phyloP scores from a whole-genome alignment of 2,329 filamentous ascomycete species.

The Pseudopithomyces chartarum region DNA sequence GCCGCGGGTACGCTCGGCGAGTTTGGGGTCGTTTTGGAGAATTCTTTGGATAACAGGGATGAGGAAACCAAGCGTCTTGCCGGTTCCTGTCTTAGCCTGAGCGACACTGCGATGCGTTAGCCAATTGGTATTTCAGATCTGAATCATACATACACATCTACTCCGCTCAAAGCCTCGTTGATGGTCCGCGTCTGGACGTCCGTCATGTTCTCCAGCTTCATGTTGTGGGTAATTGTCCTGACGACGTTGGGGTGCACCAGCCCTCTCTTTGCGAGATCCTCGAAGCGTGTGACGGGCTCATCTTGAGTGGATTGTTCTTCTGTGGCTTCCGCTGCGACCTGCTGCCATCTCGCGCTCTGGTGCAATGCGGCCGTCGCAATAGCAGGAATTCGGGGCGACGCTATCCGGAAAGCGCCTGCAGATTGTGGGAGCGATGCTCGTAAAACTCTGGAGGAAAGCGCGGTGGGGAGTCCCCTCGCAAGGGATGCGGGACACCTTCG shows the following conservation, averaged over 20 bases:
- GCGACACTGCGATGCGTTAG: conserved; percentile 60
- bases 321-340: conserved; percentile 33
- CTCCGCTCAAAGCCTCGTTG: conserved; percentile 75
- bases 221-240: conserved; percentile 68
- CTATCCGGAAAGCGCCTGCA: conserved; percentile 23
- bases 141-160: conserved; percentile 71
- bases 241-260: conserved; percentile 70
- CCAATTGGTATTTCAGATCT: not conserved
- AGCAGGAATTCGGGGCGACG: conserved; percentile 24
- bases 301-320: conserved; percentile 24
- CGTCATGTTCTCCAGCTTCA: conserved; percentile 86
- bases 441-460: conserved; percentile 31
- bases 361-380: conserved; percentile 43
- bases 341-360: conserved; percentile 45
- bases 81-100: conserved; percentile 95
- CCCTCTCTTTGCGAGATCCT: conserved; percentile 48
- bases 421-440: conserved; percentile 27
- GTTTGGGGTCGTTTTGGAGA: conserved; percentile 64
- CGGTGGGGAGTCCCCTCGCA: conserved; percentile 35
- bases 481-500: conserved; percentile 48
- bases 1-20: conserved; percentile 56
- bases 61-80: conserved; percentile 94
- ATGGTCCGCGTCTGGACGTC: conserved; percentile 89
- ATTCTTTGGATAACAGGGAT: conserved; percentile 84
- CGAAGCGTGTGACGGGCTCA: conserved; percentile 48